Conservation (phyloP, 2,329 filamentous ascomycete genomes). For the Cadophora malorum region DNA sequence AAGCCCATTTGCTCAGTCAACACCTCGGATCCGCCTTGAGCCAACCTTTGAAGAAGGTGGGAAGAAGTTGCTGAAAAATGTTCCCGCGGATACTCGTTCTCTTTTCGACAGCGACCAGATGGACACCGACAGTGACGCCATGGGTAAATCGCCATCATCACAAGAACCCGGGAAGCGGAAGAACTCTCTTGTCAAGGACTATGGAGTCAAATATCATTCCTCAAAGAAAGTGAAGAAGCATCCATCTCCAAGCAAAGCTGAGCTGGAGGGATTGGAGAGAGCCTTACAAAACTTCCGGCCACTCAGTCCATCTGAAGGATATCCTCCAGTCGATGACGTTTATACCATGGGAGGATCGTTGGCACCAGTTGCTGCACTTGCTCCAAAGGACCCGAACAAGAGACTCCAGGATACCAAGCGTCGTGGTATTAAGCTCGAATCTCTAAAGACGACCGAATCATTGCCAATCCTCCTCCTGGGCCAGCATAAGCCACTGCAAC, state of each 20-base stretch:
- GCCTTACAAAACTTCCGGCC: constrained; percentile 22
- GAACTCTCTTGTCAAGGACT: constrained; percentile 21
- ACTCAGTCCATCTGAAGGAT: not conserved
- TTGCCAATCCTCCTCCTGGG: constrained; percentile 21
- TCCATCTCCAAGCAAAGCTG: constrained; percentile 38
- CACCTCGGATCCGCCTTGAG: constrained; percentile 38
- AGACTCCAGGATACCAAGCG: constrained; percentile 17
- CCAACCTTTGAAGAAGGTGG: constrained; percentile 34
- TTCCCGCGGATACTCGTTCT: constrained; percentile 33
- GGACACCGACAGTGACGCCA: constrained; percentile 19
- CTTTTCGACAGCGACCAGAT: constrained; percentile 33
- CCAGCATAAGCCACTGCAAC: not conserved
- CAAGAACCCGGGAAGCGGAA: constrained; percentile 28
- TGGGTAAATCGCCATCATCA: constrained; percentile 9
- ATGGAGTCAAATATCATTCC: constrained; percentile 5
- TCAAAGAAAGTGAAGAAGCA: constrained; percentile 38
- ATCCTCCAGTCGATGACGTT: constrained; percentile 25
- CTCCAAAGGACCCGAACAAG: constrained; percentile 30
- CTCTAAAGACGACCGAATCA: constrained; percentile 18
- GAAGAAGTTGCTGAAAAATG: constrained; percentile 29
- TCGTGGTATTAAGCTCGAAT: constrained; percentile 9
- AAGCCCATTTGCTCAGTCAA: constrained; percentile 41
- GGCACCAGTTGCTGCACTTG: constrained; percentile 18
- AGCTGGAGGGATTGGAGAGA: constrained; percentile 37
- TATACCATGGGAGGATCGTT: constrained; percentile 17